Conservation (phyloP, 148 eudicot species). For the Arbutus unedo region DNA sequence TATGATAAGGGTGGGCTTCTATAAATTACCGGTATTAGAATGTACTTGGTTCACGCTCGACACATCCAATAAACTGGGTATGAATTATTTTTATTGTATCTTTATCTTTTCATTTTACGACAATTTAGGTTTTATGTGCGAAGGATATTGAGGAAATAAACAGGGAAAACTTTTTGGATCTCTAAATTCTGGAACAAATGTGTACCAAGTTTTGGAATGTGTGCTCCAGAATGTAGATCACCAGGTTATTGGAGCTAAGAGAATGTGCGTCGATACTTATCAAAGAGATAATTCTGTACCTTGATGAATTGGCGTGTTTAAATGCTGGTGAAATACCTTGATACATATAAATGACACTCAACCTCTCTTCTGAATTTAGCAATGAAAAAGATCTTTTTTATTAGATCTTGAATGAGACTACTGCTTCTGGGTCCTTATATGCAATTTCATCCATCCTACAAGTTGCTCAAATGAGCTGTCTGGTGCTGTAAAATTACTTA, state of each 20-base stretch:
- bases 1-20: too few species aligned
- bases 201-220: too few species aligned
- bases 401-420: neutral
- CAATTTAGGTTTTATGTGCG: too few species aligned
- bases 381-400: neutral
- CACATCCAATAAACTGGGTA: too few species aligned
- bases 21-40: too few species aligned
- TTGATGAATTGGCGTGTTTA: neutral
- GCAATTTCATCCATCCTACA: neutral
- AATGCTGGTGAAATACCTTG: neutral
- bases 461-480: conserved; percentile 11
- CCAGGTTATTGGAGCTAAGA: neutral
- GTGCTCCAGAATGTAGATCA: neutral
- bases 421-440: neutral
- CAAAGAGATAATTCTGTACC: neutral
- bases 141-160: too few species aligned
- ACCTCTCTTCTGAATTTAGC: neutral
- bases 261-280: neutral
- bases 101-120: too few species aligned
- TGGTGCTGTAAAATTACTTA: conserved; percentile 1
- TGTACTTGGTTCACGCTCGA: too few species aligned
- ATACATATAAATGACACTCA: neutral
- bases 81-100: too few species aligned
- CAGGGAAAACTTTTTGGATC: too few species aligned
- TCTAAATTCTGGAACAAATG: too few species aligned